Evolutionary conservation across 2,329 filamentous ascomycete genomes (phyloP), one percentile per base, ranked within the genome.

Genomic region (Botrytis elliptica): DNA sequence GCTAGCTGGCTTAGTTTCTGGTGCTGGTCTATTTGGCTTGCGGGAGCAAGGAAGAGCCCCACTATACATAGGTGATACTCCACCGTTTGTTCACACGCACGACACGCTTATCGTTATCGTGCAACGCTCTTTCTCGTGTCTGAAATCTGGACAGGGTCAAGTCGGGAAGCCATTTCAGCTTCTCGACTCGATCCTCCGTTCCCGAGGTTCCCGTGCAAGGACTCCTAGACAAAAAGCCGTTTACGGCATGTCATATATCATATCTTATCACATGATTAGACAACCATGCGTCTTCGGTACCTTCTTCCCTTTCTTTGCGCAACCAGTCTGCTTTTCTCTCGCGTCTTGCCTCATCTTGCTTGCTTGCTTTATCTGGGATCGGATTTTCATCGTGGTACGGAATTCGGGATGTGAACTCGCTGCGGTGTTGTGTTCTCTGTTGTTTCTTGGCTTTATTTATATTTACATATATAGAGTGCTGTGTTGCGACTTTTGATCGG

Each of bases 221-320:
- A 29, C 12, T 22, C 18, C 8, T 29, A 16, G 20, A 42, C 38
- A 20, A 40, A 57, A 42, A 57, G 14, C 33, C 49, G 18, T 68
- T 68, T 18, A 12, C 16, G 22, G n/a, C 20, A 62, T 25, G 6
- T 3, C 2, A 25, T 9, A 63, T 25, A 57, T 66, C 36, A 42
- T 38, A 68, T 57, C 36, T 42, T 12, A 57, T 68, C 66, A 68
- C 49, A 68, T 68, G 66, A 68, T 68, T 16, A 16, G n/a, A 42
- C 33, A 40, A 4, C 46, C 36, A 55, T 67, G 65, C 46, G 46
- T 29, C 65, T 29, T 40, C 33, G 22, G 33, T 22, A 18, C 25
- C 33, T 57, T 57, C 52, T 25, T 55, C 2, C 46, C 25, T 52
- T 4, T 36, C 20, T 14, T 36, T 36, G 10, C 18, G 57, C 38